Percentiles rank a stretch among this genome's conserved stretches.
Evolutionary conservation across 108 stramenopile species (phyloP).

Genomic region (Fragilaria crotonensis): DNA sequence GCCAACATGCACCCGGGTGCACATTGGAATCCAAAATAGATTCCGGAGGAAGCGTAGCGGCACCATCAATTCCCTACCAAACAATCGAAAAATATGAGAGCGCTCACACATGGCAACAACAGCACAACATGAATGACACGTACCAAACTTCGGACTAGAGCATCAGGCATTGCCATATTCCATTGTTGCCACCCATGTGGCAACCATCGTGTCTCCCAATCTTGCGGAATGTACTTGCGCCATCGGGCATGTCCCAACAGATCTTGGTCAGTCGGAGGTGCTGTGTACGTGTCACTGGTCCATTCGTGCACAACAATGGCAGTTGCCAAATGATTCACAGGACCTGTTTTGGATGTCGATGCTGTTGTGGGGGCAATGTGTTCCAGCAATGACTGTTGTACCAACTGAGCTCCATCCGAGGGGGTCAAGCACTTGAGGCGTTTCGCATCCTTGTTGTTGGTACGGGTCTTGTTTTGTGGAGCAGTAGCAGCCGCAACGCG

Average conservation of each 20-base stretch:
- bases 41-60: slow-evolving; percentile 30
- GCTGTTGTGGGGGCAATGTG: no score
- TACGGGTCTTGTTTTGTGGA: neutral
- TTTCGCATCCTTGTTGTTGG: neutral
- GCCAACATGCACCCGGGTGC: slow-evolving; percentile 51
- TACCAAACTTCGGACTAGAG: slow-evolving; percentile 44
- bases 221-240: slow-evolving; percentile 56
- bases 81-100: neutral
- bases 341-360: no score
- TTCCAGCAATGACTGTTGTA: neutral
- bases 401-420: neutral
- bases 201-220: slow-evolving; percentile 50
- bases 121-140: no score
- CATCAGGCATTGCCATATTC: slow-evolving; percentile 33
- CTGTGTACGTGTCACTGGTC: slow-evolving; percentile 4
- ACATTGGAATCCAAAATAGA: slow-evolving; percentile 28
- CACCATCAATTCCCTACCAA: slow-evolving; percentile 13
- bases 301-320: neutral
- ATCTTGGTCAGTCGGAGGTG: neutral
- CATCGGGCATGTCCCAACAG: slow-evolving; percentile 26
- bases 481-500: neutral
- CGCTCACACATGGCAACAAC: neutral
- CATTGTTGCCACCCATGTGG: slow-evolving; percentile 46
- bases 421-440: neutral
- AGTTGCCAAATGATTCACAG: neutral